Conservation (phyloP, 768 basidiomycete genomes). For the Lactarius hatsudake region DNA sequence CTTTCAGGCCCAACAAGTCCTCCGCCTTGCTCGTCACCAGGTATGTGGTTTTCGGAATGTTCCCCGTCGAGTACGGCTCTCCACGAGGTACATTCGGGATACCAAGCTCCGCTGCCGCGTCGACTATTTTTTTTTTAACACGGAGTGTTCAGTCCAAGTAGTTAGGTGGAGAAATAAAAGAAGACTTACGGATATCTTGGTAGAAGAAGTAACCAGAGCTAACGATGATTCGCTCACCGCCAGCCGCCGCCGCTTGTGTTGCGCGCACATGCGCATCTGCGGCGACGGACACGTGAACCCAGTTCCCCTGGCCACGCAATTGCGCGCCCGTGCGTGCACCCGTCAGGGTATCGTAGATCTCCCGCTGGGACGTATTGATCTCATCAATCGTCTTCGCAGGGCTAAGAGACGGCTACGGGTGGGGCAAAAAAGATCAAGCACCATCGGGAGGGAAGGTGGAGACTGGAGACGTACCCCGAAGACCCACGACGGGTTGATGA, state of each 20-base stretch:
- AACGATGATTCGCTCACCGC: slow-evolving; percentile 21
- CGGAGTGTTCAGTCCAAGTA: neutral
- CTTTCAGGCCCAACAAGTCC: slow-evolving; percentile 10
- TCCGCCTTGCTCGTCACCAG: slow-evolving; percentile 8
- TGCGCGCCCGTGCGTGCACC: slow-evolving; percentile 6
- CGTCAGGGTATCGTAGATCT: slow-evolving; percentile 14
- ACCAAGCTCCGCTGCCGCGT: slow-evolving; percentile 13
- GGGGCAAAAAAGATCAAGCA: neutral
- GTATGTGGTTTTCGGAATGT: too few species aligned
- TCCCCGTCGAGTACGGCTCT: slow-evolving; percentile 12
- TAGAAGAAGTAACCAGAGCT: slow-evolving; percentile 9
- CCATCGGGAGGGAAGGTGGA: neutral
- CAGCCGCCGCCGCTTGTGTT: neutral
- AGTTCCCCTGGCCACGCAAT: slow-evolving; percentile 2
- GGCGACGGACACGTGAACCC: slow-evolving; percentile 4
- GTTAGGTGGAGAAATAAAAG: neutral
- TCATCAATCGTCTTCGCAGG: slow-evolving; percentile 17
- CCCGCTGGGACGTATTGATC: slow-evolving; percentile 21
- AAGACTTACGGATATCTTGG: slow-evolving; percentile 14
- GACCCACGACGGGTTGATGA: slow-evolving; percentile 50
- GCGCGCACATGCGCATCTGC: slow-evolving; percentile 21
- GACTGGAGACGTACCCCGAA: slow-evolving; percentile 12
- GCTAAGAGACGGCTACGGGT: slow-evolving; percentile 33
- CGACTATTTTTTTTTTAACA: neutral
- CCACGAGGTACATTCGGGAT: slow-evolving; percentile 14